These are phyloP conservation scores for Alternaria brassicae DNA, from an alignment of 2,329 filamentous ascomycete genomes.

Conservation along the genomic window DNA sequence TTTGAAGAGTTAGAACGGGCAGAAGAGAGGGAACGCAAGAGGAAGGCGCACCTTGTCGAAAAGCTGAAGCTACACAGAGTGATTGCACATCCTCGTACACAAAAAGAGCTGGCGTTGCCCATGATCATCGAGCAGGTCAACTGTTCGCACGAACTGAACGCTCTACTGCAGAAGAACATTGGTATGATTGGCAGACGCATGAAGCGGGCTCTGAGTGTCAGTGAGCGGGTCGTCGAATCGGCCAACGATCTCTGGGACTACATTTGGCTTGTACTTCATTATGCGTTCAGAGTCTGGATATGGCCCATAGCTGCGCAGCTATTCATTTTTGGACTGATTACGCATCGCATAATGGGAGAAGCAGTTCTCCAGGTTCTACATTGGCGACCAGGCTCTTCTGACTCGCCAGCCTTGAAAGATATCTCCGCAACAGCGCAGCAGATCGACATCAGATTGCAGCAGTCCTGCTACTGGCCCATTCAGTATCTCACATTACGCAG, in stretches of 20 bases:
- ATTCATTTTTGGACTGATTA: slow-evolving; percentile 80
- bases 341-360: slow-evolving; percentile 82
- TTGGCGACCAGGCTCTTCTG: slow-evolving; percentile 75
- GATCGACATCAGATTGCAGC: slow-evolving; percentile 93
- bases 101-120: slow-evolving; percentile 81
- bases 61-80: slow-evolving; percentile 92
- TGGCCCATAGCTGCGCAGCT: slow-evolving; percentile 75
- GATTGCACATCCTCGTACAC: slow-evolving; percentile 74
- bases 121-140: slow-evolving; percentile 93
- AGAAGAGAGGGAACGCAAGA: slow-evolving; percentile 71
- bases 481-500: slow-evolving; percentile 92
- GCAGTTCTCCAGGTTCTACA: slow-evolving; percentile 79
- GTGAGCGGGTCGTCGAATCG: slow-evolving; percentile 91
- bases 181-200: slow-evolving; percentile 81
- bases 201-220: slow-evolving; percentile 87
- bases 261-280: slow-evolving; percentile 71
- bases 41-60: slow-evolving; percentile 73
- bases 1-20: slow-evolving; percentile 68
- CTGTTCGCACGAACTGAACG: slow-evolving; percentile 89
- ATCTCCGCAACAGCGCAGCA: slow-evolving; percentile 96
- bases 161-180: slow-evolving; percentile 86
- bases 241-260: slow-evolving; percentile 85
- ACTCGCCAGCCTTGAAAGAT: slow-evolving; percentile 87
- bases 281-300: slow-evolving; percentile 74
- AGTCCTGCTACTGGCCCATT: slow-evolving; percentile 99